Conservation (phyloP, 441 rosid genomes). For the Gossypium gossypioides region DNA sequence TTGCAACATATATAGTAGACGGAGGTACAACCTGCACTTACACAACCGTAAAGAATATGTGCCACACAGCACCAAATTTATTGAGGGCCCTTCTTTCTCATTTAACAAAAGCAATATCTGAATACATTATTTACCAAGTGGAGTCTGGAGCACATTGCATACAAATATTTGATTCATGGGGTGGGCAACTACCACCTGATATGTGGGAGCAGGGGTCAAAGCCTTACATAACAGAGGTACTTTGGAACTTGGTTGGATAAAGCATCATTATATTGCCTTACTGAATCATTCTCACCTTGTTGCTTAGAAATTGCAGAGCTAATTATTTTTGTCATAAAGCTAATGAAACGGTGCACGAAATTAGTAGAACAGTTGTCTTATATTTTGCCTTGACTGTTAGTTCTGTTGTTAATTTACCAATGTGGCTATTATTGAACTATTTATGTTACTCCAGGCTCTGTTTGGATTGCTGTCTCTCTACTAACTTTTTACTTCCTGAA, state of each 20-base stretch:
- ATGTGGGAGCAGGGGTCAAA: slow-evolving; percentile 95
- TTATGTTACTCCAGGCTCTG: background rate
- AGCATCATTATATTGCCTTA: background rate
- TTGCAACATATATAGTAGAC: slow-evolving; percentile 81
- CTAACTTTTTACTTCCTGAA: background rate
- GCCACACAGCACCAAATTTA: slow-evolving; percentile 66
- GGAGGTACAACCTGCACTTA: slow-evolving; percentile 87
- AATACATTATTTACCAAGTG: slow-evolving; percentile 72
- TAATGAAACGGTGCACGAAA: background rate
- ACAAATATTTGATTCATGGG: slow-evolving; percentile 96
- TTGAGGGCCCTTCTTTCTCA: slow-evolving; percentile 71
- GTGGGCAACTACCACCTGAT: slow-evolving; percentile 81
- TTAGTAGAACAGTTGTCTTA: background rate
- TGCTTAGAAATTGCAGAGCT: background rate
- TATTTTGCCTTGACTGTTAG: background rate
- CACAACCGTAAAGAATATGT: slow-evolving; percentile 75
- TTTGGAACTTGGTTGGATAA: slow-evolving; percentile 1
- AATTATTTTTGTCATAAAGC: background rate
- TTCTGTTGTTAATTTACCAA: background rate
- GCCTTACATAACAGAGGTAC: slow-evolving; percentile 79
- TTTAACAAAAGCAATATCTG: slow-evolving; percentile 64
- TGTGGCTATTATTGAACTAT: background rate
- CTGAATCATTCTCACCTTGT: background rate
- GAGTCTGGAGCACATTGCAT: slow-evolving; percentile 90
- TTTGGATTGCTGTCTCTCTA: background rate